These are phyloP conservation scores for Coccomyxa sp. DNA, from an alignment of 139 green algal species.

Conservation along the genomic window DNA sequence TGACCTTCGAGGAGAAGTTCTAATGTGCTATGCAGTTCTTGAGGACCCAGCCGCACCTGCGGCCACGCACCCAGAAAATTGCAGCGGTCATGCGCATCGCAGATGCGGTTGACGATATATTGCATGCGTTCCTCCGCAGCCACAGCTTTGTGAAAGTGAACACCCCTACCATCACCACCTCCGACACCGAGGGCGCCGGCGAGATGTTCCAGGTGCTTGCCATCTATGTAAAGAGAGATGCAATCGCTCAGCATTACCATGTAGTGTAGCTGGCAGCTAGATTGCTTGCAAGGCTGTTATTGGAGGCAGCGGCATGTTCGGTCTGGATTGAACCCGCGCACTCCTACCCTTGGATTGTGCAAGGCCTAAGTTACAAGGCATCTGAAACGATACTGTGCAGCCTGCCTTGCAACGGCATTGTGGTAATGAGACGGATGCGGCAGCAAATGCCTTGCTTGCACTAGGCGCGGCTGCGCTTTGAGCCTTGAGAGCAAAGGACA, in stretches of 20 bases:
- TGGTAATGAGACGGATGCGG: neutral
- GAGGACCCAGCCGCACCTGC: slow-evolving; percentile 82
- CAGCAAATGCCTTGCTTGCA: neutral
- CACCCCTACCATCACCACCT: slow-evolving; percentile 93
- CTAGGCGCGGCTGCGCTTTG: neutral
- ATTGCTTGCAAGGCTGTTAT: neutral
- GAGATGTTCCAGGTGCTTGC: slow-evolving; percentile 96
- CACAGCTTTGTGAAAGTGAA: slow-evolving; percentile 96
- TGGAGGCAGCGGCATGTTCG: neutral
- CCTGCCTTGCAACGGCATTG: neutral
- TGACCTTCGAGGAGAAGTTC: too few relatives aligned
- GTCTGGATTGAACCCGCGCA: neutral
- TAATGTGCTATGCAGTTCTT: too few relatives aligned
- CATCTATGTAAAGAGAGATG: neutral
- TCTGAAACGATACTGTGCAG: neutral
- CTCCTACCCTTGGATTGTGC: too few relatives aligned
- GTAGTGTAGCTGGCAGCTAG: too few relatives aligned
- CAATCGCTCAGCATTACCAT: too few relatives aligned
- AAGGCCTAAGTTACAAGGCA: neutral
- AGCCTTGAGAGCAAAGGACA: neutral
- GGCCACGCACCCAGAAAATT: slow-evolving; percentile 95
- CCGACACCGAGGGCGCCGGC: slow-evolving; percentile 94
- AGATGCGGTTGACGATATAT: slow-evolving; percentile 92
- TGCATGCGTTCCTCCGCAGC: slow-evolving; percentile 91
- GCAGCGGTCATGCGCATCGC: slow-evolving; percentile 89